These are phyloP conservation scores for Camellia lanceoleosa DNA, from an alignment of 148 eudicot species.

Conservation along the genomic window DNA sequence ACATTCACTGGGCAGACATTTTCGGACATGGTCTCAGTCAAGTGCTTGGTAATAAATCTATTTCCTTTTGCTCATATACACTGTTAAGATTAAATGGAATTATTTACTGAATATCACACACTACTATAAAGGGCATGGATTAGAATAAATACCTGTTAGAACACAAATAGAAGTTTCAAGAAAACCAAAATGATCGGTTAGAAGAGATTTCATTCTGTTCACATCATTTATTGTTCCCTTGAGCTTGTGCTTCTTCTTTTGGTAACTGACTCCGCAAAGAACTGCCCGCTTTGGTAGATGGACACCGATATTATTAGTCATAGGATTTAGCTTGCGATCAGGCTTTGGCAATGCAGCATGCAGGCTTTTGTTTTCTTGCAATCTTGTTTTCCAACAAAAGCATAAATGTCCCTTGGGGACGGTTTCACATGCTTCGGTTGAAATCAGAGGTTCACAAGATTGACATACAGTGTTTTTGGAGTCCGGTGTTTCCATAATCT, in stretches of 20 bases:
- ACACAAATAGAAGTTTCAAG: constrained; percentile 39
- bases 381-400: background rate
- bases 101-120: no score
- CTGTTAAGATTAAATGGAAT: no score
- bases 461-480: background rate
- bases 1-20: no score
- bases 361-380: background rate
- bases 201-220: constrained; percentile 40
- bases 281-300: constrained; percentile 50
- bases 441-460: background rate
- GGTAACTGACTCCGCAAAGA: constrained; percentile 73
- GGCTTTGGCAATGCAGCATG: background rate
- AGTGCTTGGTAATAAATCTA: no score
- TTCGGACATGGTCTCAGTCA: no score
- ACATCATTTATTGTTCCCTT: constrained; percentile 61
- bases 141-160: constrained; percentile 50
- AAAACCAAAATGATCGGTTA: constrained; percentile 34
- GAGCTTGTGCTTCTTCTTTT: constrained; percentile 43
- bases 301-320: background rate
- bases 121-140: no score
- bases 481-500: no score
- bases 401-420: background rate
- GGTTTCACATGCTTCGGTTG: background rate
- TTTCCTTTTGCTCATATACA: no score
- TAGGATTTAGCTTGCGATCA: background rate